These are phyloP conservation scores for Cutaneotrichosporon cutaneum DNA, from an alignment of 1,284 basidiomycete genomes.

Conservation along the genomic window DNA sequence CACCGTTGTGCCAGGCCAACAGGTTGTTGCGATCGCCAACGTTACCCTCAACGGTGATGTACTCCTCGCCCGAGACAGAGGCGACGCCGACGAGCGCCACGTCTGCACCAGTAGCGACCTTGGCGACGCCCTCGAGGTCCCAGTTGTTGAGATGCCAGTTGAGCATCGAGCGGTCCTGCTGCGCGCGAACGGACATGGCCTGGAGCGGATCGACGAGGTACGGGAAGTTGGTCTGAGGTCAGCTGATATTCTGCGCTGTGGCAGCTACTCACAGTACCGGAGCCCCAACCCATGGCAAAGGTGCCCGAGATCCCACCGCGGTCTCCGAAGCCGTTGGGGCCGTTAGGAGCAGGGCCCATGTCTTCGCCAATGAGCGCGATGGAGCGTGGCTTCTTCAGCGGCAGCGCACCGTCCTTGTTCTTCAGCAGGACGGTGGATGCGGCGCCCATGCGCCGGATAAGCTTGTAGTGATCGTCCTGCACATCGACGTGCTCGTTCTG, in stretches of 20 bases:
- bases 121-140: slow-evolving; percentile 58
- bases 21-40: slow-evolving; percentile 69
- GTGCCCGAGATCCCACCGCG: slow-evolving; percentile 57
- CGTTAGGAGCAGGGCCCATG: slow-evolving; percentile 65
- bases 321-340: slow-evolving; percentile 71
- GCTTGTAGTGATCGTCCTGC: slow-evolving; percentile 66
- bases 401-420: slow-evolving; percentile 62
- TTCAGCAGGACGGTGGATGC: slow-evolving; percentile 67
- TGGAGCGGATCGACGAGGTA: slow-evolving; percentile 61
- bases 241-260: neutral
- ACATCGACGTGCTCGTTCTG: slow-evolving; percentile 66
- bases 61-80: slow-evolving; percentile 71
- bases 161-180: slow-evolving; percentile 59
- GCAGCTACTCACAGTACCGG: slow-evolving; percentile 54
- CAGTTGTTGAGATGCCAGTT: slow-evolving; percentile 64
- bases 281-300: slow-evolving; percentile 83
- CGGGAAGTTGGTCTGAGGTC: slow-evolving; percentile 48
- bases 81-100: slow-evolving; percentile 67
- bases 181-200: slow-evolving; percentile 64
- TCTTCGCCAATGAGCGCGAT: slow-evolving; percentile 68
- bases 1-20: slow-evolving; percentile 75
- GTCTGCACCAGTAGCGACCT: slow-evolving; percentile 59
- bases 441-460: slow-evolving; percentile 30
- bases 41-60: slow-evolving; percentile 69
- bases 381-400: slow-evolving; percentile 58